Evolutionary conservation across 352 stramenopile species (phyloP).

Genomic region (Albugo laibachii): DNA sequence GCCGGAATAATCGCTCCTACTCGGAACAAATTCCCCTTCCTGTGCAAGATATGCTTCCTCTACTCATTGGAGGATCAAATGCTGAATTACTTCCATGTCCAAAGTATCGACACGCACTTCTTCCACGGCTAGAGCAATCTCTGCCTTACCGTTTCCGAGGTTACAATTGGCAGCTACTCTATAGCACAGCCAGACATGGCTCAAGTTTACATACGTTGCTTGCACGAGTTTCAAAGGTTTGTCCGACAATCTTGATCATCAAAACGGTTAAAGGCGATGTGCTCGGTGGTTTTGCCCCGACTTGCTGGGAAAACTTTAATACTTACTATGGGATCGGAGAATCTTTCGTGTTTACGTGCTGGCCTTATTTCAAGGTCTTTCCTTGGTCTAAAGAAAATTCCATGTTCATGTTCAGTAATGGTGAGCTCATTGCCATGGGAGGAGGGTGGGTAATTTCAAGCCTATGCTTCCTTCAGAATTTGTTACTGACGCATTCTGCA

Average conservation of each 20-base stretch:
- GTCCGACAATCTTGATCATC: conserved; percentile 29
- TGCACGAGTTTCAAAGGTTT: conserved; percentile 15
- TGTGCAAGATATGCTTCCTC: conserved; percentile 9
- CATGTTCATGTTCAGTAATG: conserved; percentile 60
- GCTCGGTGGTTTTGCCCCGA: conserved; percentile 35
- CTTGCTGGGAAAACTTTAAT: conserved; percentile 21
- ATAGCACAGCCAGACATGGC: conserved; percentile 41
- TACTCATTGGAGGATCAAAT: conserved; percentile 21
- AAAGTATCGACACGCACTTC: conserved; percentile 16
- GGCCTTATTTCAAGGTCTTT: conserved; percentile 35
- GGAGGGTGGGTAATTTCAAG: conserved; percentile 37
- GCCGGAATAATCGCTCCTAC: not conserved
- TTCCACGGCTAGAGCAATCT: conserved; percentile 37
- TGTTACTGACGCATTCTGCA: not conserved
- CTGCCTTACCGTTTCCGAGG: conserved; percentile 23
- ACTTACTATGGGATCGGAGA: conserved; percentile 58
- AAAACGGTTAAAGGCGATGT: conserved; percentile 43
- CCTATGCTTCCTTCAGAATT: not conserved
- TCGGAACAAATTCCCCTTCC: not conserved
- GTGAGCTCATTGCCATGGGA: conserved; percentile 48
- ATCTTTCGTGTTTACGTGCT: conserved; percentile 49
- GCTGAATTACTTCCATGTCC: conserved; percentile 22
- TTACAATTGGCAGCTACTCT: conserved; percentile 48
- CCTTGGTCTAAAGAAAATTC: conserved; percentile 33
- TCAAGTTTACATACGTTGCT: conserved; percentile 43